Evolutionary conservation across 805 yeast genomes (phyloP), one percentile per base, ranked within the genome.

Genomic region (Wickerhamiella occidentalis): DNA sequence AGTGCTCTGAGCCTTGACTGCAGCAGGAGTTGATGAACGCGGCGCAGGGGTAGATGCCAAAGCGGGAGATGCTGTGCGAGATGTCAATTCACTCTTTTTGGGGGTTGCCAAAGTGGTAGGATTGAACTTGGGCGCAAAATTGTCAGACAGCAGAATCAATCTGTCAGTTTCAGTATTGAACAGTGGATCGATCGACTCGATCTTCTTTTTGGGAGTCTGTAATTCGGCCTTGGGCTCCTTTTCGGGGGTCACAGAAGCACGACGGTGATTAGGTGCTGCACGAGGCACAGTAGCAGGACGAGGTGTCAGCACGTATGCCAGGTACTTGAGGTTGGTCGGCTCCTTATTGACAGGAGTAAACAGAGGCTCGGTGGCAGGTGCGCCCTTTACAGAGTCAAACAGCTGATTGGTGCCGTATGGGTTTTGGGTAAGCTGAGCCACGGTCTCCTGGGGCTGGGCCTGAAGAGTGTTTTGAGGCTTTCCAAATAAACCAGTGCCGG

Each of bases 391-490:
- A 9, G 47, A 49, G 18, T 44, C 30, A 57, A 84, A 85, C 47
- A 88, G 68, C 5, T 87, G 83, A 57, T 80, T 80, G 44, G 77
- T 73, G 1, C 95, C 94, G 61, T 85, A 88, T 40, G 96, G 95
- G 61, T 82, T 77, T 52, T 72, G 70, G 51, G 67, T 70, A 48
- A 66, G 61, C 28, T 67, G 56, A 40, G 72, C 66, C 44, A 63
- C 59, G 15, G 64, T 64, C 35, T 57, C 64, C 48, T 55, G 63
- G 51, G 54, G 64, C 43, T 55, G 59, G 11, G 42, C 37, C 42
- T 43, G 44, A 15, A 15, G 17, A 9, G 23, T 5, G 36, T 37
- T 30, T n/a, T 37, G 48, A 21, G 33, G 36, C n/a, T 44, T 13
- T 9, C 68, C 71, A 53, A 68, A 68, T 36, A 63, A 47, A 1